Evolutionary conservation across 345 rosid species (phyloP).

Genomic region (Excoecaria cochinchinensis): DNA sequence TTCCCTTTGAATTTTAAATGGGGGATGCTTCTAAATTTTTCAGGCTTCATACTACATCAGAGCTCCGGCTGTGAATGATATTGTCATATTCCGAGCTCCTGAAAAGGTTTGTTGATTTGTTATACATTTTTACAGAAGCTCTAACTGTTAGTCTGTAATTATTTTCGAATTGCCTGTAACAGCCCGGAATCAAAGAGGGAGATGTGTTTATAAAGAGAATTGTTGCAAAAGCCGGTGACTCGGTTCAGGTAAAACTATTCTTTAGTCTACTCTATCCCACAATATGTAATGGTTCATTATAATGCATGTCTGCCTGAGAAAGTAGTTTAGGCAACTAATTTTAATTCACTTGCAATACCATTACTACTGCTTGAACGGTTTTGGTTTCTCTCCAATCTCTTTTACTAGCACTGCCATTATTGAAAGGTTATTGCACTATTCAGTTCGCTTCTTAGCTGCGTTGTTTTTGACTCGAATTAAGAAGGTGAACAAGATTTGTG

Average conservation of each 20-base stretch:
- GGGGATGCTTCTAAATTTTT: conserved; percentile 8
- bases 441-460: conserved; percentile 7
- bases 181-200: conserved; percentile 23
- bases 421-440: not conserved
- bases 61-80: conserved; percentile 34
- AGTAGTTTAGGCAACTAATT: not conserved
- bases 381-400: not conserved
- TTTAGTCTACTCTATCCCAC: not conserved
- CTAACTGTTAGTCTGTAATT: not conserved
- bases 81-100: conserved; percentile 40
- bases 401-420: not conserved
- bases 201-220: conserved; percentile 38
- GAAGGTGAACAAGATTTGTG: not conserved
- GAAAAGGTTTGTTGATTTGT: conserved; percentile 27
- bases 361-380: not conserved
- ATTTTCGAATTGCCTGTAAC: conserved; percentile 11
- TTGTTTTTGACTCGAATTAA: conserved; percentile 1
- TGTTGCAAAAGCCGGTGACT: conserved; percentile 43
- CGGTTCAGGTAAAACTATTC: conserved; percentile 30
- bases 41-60: conserved; percentile 39
- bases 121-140: not conserved
- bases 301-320: not conserved
- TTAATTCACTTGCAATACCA: not conserved
- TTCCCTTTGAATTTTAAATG: not conserved
- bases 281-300: not conserved